phyloP scores from a whole-genome alignment of 1,139 yeast genomes.

The Lodderomyces jiufengensis region DNA sequence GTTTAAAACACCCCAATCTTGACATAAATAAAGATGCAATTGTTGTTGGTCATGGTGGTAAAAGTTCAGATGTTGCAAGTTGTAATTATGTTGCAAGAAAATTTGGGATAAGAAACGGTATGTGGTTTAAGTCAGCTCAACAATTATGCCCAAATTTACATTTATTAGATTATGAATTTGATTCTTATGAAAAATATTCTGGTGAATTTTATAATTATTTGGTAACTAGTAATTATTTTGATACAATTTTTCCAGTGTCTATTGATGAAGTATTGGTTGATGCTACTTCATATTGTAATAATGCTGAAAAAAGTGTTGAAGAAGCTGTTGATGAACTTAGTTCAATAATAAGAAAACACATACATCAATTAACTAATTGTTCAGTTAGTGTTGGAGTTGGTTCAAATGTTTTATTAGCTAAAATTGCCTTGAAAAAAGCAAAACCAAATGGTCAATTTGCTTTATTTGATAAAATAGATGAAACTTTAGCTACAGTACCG shows the following conservation, averaged over 20 bases:
- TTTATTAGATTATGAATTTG: constrained; percentile 70
- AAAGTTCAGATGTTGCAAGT: constrained; percentile 77
- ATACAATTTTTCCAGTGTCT: constrained; percentile 75
- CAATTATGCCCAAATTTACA: constrained; percentile 61
- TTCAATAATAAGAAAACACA: constrained; percentile 38
- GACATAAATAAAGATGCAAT: constrained; percentile 62
- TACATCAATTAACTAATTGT: constrained; percentile 53
- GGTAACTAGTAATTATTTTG: constrained; percentile 46
- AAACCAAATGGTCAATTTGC: constrained; percentile 71
- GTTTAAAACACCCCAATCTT: constrained; percentile 51
- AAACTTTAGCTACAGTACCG: constrained; percentile 41
- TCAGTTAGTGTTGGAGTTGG: constrained; percentile 78
- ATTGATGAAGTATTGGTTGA: constrained; percentile 89
- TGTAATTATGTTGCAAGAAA: constrained; percentile 83
- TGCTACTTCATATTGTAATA: constrained; percentile 38
- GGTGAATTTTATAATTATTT: constrained; percentile 52
- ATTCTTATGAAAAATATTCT: constrained; percentile 55
- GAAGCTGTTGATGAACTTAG: constrained; percentile 26
- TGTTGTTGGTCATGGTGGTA: constrained; percentile 81
- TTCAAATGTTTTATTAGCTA: constrained; percentile 69
- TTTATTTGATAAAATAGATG: constrained; percentile 27
- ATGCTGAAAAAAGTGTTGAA: constrained; percentile 9
- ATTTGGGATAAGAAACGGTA: constrained; percentile 76
- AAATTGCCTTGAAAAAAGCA: constrained; percentile 68
- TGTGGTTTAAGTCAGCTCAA: constrained; percentile 77